A percentile compares a stretch with the other conserved stretches of the same genome.
Evolutionary conservation across 352 stramenopile species (phyloP).

Genomic region (Phytophthora sansomeana): DNA sequence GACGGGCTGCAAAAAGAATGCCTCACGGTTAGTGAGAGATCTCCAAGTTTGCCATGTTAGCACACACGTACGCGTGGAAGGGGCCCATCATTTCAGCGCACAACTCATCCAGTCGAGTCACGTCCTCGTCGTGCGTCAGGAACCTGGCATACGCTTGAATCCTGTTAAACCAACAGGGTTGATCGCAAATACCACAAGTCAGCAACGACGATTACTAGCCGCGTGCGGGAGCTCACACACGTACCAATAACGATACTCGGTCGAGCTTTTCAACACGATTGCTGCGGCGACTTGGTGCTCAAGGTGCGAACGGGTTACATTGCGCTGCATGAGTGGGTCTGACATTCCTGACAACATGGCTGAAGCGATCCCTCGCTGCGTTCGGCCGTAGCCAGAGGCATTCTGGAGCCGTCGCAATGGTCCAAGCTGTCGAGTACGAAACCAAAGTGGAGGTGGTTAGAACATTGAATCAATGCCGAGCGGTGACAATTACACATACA

Average conservation of each 20-base stretch:
- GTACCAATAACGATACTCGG: constrained; percentile 89
- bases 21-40: not conserved
- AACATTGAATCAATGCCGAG: not conserved
- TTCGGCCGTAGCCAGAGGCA: constrained; percentile 77
- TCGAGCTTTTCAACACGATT: constrained; percentile 68
- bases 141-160: constrained; percentile 85
- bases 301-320: constrained; percentile 83
- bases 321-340: constrained; percentile 78
- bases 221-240: not conserved
- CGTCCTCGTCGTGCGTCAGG: constrained; percentile 82
- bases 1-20: constrained; percentile 26
- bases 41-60: not conserved
- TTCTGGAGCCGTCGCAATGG: constrained; percentile 84
- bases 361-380: constrained; percentile 66
- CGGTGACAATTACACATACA: constrained; percentile 41
- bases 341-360: constrained; percentile 79
- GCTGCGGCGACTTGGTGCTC: constrained; percentile 82
- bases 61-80: constrained; percentile 58
- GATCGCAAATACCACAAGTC: not conserved
- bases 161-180: too few species aligned
- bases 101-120: constrained; percentile 75
- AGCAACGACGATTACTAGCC: not conserved
- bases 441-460: constrained; percentile 2
- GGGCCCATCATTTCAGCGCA: constrained; percentile 83
- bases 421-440: constrained; percentile 54